Evolutionary conservation across 768 basidiomycete species (phyloP), one percentile per base, ranked within the genome.

Genomic region (Tremella yokohamensis): DNA sequence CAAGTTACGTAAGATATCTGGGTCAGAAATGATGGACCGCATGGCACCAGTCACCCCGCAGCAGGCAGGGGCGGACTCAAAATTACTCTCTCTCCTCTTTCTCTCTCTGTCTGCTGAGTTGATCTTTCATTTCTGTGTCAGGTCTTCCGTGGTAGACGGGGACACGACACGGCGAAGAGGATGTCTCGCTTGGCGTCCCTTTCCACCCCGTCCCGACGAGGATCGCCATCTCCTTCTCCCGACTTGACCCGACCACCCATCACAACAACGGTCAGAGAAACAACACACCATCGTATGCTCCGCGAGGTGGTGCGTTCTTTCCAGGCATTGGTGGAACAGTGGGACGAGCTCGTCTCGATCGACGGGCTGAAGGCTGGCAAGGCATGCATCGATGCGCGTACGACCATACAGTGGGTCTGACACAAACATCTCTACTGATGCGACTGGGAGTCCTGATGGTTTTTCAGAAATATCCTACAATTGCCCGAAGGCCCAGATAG

Each of bases 341-440:
- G 90, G 90, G 87, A 91, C 63, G 87, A 90, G 64, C 79, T 92
- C 44, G 84, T 91, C 0, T 79, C 87, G 9, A 69, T 85, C 13
- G 89, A 93, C 69, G 90, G 90, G 8, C 77, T 90, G 39, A 88
- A 85, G 64, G 83, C 87, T n/a, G 83, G 82, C 8, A 84, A 82
- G 59, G 83, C 80, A 53, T 79, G 90, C 34, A 82, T 89, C 1
- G 88, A 93, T 68, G 78, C 87, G 16, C 81, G 88, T 18, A 94
- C 90, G 15, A 88, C 90, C 69, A 81, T 94, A 61, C 87, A 90
- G 90, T 92, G 78, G 66, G 85, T 79, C 44, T 44, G 54, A 56
- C 47, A 47, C 4, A 20, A 42, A 25, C 42, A 6, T 18, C 40
- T 45, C 20, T 44, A 22, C 15, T 38, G 49, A 16, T 9, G 8